Base-by-base conservation (phyloP, 805 yeast genomes). In the Candida stauntonica region DNA sequence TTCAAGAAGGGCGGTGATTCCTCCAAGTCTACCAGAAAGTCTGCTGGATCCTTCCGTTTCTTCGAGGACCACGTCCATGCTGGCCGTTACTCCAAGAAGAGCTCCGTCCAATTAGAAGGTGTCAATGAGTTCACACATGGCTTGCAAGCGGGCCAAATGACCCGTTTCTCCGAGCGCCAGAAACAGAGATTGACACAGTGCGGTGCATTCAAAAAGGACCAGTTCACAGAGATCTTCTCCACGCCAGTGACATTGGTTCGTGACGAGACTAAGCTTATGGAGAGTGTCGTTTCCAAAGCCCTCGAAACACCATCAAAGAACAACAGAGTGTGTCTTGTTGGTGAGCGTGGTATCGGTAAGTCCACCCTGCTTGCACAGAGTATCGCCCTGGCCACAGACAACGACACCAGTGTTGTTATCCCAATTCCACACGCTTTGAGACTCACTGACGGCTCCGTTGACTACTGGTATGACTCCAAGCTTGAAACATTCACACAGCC, bases 331-430 rank as follows among this genome's bases (percentile, higher is more conserved):
- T 64, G 79, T 21, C 44, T 86, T n/a, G 57, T 74, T 16, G 95
- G 95, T 30, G 79, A 73, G 39, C 62, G 74, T 31, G 96, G 96
- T 34, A 70, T 75, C 9, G 97, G 97, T 7, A 89, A 88, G 64
- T 75, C 91, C 3, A 75, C 86, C 0, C 53, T 81, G 27, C 51
- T 88, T 33, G 60, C 89, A 0, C 96, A 88, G 59, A 67, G 80
- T 2, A 81, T 81, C 30, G 76, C 82, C 0, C 60, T 84, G 33
- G 72, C 78, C 3, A 55, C 63, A 8, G 51, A 67, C 24, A 55
- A 58, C 21, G 51, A 61, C 23, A 59, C 66, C 14, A 60, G 72
- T 19, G 66, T 81, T 13, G 62, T 86, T 5, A 51, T 88, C 32
- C 86, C 84, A 35, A 60, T 87, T 14, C 76, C 87, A 20, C 65